phyloP scores from a whole-genome alignment of 2,329 filamentous ascomycete genomes.

The Metarhizium brunneum region DNA sequence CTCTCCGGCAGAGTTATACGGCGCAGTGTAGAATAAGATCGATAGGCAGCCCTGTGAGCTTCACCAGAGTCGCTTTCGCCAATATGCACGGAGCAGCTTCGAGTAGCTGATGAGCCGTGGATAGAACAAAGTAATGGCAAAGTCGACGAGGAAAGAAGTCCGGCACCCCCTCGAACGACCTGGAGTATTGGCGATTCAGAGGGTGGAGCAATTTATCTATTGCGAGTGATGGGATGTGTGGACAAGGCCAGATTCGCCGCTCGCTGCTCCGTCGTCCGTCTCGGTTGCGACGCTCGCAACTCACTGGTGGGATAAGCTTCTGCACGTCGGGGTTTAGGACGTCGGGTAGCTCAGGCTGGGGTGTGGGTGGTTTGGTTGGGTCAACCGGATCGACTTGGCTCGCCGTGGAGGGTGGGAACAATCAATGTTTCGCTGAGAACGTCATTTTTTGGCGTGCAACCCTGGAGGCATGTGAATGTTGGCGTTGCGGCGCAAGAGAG shows the following conservation, averaged over 20 bases:
- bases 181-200: neutral
- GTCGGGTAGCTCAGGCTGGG: neutral
- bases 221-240: neutral
- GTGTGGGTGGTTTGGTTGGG: neutral
- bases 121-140: neutral
- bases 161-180: neutral
- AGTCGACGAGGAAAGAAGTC: neutral
- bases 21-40: neutral
- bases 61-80: neutral
- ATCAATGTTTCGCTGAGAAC: neutral
- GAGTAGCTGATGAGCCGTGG: neutral
- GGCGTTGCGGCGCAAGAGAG: neutral
- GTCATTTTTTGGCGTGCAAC: neutral
- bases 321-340: neutral
- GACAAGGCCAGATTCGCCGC: neutral
- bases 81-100: neutral
- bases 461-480: constrained; percentile 5
- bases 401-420: neutral
- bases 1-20: neutral
- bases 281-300: neutral
- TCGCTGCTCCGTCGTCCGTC: neutral
- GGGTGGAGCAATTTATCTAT: neutral
- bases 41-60: neutral
- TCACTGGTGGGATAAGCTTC: neutral
- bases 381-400: neutral